Base-by-base conservation (phyloP, 441 rosid species). In the Euphorbia schlechtendalii region DNA sequence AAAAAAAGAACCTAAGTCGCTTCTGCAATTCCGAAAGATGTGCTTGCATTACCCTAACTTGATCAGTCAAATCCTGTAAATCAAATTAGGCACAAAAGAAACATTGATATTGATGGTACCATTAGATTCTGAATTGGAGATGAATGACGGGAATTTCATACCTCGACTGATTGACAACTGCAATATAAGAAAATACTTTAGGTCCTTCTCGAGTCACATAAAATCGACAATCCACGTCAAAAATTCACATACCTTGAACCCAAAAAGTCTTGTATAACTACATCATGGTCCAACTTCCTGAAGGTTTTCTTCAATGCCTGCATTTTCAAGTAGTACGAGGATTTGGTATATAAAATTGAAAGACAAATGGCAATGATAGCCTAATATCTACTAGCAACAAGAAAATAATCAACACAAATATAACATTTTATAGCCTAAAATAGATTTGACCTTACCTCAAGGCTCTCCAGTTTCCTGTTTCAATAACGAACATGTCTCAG, bases 281-380 rank as follows among this genome's bases (percentile, higher is more conserved):
- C 86, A 76, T 84, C 89, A 60, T 87, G 97, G 63, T 88, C 89
- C 80, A 79, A 77, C 74, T 84, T 89, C 83, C 71, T 76, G 63
- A 87, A 87, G 21, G 86, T 89, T 74, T 84, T 89, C 79, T 77
- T 87, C 71, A 85, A 77, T 61, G 81, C 84, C 96, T 87, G 77
- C 60, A 81, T 80, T 79, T 76, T 82, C 89, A 69, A 76, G 70
- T 58, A 81, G 73, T 40, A 76, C 38, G 5, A 52, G 52, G 65
- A 56, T 27, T 51, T 58, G 49, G 61, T 15, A 45, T 64, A 56
- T 67, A 8, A 54, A 45, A 54, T 59, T 18, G 45, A n/a, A 65
- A 41, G 56, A 7, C 15, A 48, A 18, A 30, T 22, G 55, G 15
- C n/a, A n/a, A n/a, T 38, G 64, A 59, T 32, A 21, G 27, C 28